Evolutionary conservation across 352 stramenopile genomes (phyloP), one percentile per base, ranked within the genome.

Genomic region (Phytopythium kandeliae): DNA sequence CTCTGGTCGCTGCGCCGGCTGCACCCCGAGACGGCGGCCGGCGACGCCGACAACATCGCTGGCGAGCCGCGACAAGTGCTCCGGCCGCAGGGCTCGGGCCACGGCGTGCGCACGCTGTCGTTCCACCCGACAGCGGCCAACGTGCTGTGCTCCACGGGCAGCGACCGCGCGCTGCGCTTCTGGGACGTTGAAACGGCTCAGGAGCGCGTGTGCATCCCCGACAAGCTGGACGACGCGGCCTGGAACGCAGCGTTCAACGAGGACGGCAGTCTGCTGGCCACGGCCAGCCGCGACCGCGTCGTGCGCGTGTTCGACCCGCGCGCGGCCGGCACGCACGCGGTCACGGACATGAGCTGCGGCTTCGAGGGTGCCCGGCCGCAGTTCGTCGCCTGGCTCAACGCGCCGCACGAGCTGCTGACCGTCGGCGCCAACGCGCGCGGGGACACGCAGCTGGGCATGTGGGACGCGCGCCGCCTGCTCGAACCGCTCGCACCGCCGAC

Each of bases 271-370:
- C 43, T 92, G 41, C 48, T 93, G 4, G 79, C 80, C 28, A 90
- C 78, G 9, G 67, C 78, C 28, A 87, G 75, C 41, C 76, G 80
- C 13, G 83, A 72, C 38, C 83, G 80, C 49, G 74, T 93, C 28
- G 58, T 93, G 30, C 71, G 75, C 38, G 74, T 93, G 41, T 87
- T 93, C 45, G 79, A 91, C 24, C 77, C 78, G 35, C 82, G 82
- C 10, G 45, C 45, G 33, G 47, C 58, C 16, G 50, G 52, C 4
- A 49, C 65, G 22, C 76, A 89, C 24, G 65, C 66, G 22, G 48
- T 89, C 15, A 60, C 84, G 11, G 60, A 67, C 9, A 86, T 93
- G 64, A 72, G 73, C 34, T 93, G 79, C 40, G 82, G 77, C 6
- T 67, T 89, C 47, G 79, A 88, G 33, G 81, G 71, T 31, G 69